A percentile compares a stretch with the other conserved stretches of the same genome.
phyloP scores from a whole-genome alignment of 805 yeast genomes.

The Zygotorulaspora sp. region DNA sequence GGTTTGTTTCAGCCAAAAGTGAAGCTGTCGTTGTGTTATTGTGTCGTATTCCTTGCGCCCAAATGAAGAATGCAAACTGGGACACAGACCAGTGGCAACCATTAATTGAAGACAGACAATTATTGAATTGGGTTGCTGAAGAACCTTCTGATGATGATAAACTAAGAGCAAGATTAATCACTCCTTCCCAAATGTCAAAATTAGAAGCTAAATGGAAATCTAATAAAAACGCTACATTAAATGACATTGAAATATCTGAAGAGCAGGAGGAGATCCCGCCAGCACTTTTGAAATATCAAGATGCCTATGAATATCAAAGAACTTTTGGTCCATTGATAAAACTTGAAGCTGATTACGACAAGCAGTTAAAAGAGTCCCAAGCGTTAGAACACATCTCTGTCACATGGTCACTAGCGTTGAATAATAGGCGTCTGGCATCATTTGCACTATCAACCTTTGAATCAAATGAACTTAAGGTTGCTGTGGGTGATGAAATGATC shows the following conservation, averaged over 20 bases:
- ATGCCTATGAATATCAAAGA: conserved; percentile 81
- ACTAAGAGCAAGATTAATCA: conserved; percentile 50
- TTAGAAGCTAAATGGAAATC: conserved; percentile 80
- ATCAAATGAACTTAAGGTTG: conserved; percentile 57
- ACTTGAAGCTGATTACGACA: conserved; percentile 77
- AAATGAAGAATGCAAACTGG: conserved; percentile 72
- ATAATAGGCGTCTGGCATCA: conserved; percentile 61
- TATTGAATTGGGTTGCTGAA: conserved; percentile 77
- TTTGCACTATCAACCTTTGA: conserved; percentile 68
- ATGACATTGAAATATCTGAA: conserved; percentile 53
- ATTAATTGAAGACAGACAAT: conserved; percentile 70
- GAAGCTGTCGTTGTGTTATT: conserved; percentile 82
- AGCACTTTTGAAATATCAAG: conserved; percentile 68
- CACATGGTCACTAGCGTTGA: conserved; percentile 66
- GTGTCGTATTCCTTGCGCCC: conserved; percentile 87
- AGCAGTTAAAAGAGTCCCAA: conserved; percentile 67
- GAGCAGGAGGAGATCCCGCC: conserved; percentile 62
- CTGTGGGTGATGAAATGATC: conserved; percentile 80
- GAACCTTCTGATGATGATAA: conserved; percentile 62
- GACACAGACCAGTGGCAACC: conserved; percentile 86
- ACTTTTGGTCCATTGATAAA: conserved; percentile 80
- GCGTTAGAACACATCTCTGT: conserved; percentile 69
- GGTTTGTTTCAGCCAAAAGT: conserved; percentile 81
- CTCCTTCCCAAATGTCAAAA: conserved; percentile 60
- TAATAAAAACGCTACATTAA: conserved; percentile 65